Base-by-base conservation (phyloP, 2,329 filamentous ascomycete species). In the Cryphonectria japonica region DNA sequence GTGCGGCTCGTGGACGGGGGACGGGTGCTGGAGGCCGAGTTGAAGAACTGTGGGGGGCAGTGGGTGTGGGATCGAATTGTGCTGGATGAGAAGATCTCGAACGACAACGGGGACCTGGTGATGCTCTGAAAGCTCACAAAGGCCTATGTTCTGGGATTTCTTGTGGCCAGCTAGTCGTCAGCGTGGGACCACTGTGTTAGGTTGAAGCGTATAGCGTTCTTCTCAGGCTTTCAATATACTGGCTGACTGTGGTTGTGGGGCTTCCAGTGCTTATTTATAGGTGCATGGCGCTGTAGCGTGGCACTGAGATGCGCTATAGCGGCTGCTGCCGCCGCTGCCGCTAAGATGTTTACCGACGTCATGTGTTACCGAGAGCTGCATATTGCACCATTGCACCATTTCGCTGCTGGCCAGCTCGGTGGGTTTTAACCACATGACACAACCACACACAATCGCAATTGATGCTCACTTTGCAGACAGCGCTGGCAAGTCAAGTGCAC, bases 71-170 rank as follows among this genome's bases (percentile, higher is more conserved):
- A 70, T 61, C 67, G 71, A 14, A 73, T 76, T 59, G 66, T 72
- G 9, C 32, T 76, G 72, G 73, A 76, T 32, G 75, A 76, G 69
- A 73, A 71, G 57, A 76, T 76, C 41, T 69, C 71, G 54, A 76
- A 76, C 7, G 43, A 68, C 3, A 70, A 75, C 52, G 75, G 75
- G 9, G 57, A 72, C 16, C 66, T 71, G 89, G 90, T 37, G 88
- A 92, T 76, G 52, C 37, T 76, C 29, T 76, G 61, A 74, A 34
- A 50, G 32, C 37, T 34, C 37, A 39, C 37, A 13, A 13, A n/a
- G 3, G 26, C 46, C 46, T 52, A 11, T 39, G 37, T 9, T 13
- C 37, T 13, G 37, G 3, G 11, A 39, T 39, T 13, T 9, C 6
- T 34, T 34, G 34, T 3, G 34, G 34, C 3, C 34, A 34, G 34